These are phyloP conservation scores for Fragosphaeria purpurea DNA, from an alignment of 2,329 filamentous ascomycete genomes.

Conservation along the genomic window DNA sequence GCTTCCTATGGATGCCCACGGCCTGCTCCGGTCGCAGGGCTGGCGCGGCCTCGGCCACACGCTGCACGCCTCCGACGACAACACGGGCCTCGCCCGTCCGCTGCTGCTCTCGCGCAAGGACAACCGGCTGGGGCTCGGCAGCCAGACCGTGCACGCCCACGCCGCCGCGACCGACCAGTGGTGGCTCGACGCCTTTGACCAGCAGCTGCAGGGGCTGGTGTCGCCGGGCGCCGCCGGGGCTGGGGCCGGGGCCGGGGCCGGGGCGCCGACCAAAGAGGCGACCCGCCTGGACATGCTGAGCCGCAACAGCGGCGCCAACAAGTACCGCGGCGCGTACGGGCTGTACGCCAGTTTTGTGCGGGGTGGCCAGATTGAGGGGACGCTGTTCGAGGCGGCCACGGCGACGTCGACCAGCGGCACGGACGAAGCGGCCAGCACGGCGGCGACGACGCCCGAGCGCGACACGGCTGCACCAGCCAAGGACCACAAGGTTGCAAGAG, in stretches of 20 bases:
- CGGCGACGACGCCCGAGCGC: constrained; percentile 22
- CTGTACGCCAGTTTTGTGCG: constrained; percentile 79
- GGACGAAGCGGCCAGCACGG: constrained; percentile 5
- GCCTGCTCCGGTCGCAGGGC: constrained; percentile 74
- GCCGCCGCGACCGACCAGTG: constrained; percentile 70
- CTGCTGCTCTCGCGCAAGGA: constrained; percentile 75
- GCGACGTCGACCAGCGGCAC: constrained; percentile 15
- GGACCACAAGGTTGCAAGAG: no score
- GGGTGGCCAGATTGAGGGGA: constrained; percentile 68
- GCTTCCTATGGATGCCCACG: constrained; percentile 65
- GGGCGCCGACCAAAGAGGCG: constrained; percentile 30
- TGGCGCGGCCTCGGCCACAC: constrained; percentile 87
- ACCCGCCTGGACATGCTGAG: constrained; percentile 38
- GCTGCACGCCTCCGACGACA: constrained; percentile 63
- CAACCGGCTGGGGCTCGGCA: constrained; percentile 71
- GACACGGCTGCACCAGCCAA: constrained; percentile 14
- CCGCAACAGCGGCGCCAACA: constrained; percentile 34
- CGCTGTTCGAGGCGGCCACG: constrained; percentile 32
- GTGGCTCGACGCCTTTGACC: constrained; percentile 94
- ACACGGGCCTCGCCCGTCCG: constrained; percentile 70
- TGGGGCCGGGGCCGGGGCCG: constrained; percentile 41
- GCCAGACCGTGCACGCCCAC: constrained; percentile 54
- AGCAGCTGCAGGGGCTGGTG: constrained; percentile 73
- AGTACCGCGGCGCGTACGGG: constrained; percentile 50
- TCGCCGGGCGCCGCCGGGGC: constrained; percentile 46